phyloP scores from a whole-genome alignment of 306 rosid genomes.

The Glycyrrhiza uralensis region DNA sequence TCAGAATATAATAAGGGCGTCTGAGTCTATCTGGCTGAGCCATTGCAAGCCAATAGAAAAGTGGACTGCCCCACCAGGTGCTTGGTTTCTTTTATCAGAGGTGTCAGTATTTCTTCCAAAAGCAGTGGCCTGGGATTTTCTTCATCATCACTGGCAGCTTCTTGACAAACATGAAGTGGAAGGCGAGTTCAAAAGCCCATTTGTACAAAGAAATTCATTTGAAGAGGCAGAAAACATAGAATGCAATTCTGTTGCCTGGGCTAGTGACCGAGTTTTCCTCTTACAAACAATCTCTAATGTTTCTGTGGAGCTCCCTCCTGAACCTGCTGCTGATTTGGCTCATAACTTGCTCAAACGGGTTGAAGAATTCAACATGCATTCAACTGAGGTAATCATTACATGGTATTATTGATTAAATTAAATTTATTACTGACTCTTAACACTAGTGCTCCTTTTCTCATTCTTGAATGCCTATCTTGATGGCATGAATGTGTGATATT shows the following conservation, averaged over 20 bases:
- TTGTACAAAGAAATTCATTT: slow-evolving; percentile 34
- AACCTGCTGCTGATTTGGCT: slow-evolving; percentile 82
- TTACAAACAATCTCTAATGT: slow-evolving; percentile 91
- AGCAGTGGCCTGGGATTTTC: slow-evolving; percentile 88
- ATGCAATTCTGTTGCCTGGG: slow-evolving; percentile 72
- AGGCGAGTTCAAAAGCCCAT: slow-evolving; percentile 44
- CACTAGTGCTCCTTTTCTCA: not conserved
- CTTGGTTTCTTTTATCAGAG: slow-evolving; percentile 95
- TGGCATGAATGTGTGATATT: not conserved
- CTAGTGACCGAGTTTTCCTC: slow-evolving; percentile 86
- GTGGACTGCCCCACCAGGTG: slow-evolving; percentile 95
- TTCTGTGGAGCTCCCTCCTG: slow-evolving; percentile 72
- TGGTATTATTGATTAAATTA: not conserved
- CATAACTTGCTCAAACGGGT: slow-evolving; percentile 69
- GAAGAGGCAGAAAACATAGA: slow-evolving; percentile 47
- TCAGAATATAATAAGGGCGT: slow-evolving; percentile 63
- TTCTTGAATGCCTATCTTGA: slow-evolving; percentile 10
- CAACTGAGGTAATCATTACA: slow-evolving; percentile 69
- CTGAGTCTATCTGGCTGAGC: slow-evolving; percentile 80
- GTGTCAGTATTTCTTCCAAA: slow-evolving; percentile 75
- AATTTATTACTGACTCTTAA: not conserved
- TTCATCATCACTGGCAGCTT: slow-evolving; percentile 90
- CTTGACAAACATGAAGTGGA: slow-evolving; percentile 63
- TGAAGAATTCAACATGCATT: slow-evolving; percentile 79
- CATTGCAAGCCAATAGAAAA: slow-evolving; percentile 68